These are phyloP conservation scores for Elaphomyces granulatus DNA, from an alignment of 495 filamentous ascomycete genomes.

Conservation along the genomic window DNA sequence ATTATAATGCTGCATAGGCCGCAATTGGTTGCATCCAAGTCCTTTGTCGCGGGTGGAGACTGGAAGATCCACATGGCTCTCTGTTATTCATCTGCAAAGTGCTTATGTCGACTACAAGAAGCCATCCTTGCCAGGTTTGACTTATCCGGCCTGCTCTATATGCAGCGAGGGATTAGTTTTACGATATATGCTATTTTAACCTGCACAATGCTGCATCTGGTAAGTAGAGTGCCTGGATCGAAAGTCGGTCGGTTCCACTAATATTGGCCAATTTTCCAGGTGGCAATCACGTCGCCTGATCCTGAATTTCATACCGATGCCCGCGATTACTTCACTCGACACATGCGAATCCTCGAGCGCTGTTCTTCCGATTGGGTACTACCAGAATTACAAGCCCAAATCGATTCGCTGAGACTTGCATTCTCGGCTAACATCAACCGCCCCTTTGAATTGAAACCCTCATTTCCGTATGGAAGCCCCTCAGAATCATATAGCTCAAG, in stretches of 20 bases:
- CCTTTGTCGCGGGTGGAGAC: slow-evolving; percentile 52
- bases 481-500: slow-evolving; percentile 46
- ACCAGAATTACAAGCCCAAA: slow-evolving; percentile 82
- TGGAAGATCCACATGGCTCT: slow-evolving; percentile 84
- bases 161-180: slow-evolving; percentile 92
- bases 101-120: slow-evolving; percentile 83
- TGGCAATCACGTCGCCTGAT: slow-evolving; percentile 88
- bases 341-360: slow-evolving; percentile 89
- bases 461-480: slow-evolving; percentile 80
- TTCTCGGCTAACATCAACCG: slow-evolving; percentile 80
- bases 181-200: slow-evolving; percentile 86
- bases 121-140: slow-evolving; percentile 65
- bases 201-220: slow-evolving; percentile 90
- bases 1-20: slow-evolving; percentile 83
- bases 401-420: slow-evolving; percentile 78
- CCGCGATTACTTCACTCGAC: slow-evolving; percentile 79
- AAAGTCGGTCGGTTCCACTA: too few species aligned
- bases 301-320: slow-evolving; percentile 75
- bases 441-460: slow-evolving; percentile 77
- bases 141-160: slow-evolving; percentile 69
- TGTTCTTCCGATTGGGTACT: slow-evolving; percentile 78
- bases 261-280: too few species aligned
- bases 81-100: slow-evolving; percentile 78
- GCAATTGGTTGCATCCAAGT: slow-evolving; percentile 64
- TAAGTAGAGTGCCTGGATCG: slow-evolving; percentile 35